A percentile compares a stretch with the other conserved stretches of the same genome.
Conservation (phyloP, 805 yeast species). For the Metschnikowia continentalis region DNA sequence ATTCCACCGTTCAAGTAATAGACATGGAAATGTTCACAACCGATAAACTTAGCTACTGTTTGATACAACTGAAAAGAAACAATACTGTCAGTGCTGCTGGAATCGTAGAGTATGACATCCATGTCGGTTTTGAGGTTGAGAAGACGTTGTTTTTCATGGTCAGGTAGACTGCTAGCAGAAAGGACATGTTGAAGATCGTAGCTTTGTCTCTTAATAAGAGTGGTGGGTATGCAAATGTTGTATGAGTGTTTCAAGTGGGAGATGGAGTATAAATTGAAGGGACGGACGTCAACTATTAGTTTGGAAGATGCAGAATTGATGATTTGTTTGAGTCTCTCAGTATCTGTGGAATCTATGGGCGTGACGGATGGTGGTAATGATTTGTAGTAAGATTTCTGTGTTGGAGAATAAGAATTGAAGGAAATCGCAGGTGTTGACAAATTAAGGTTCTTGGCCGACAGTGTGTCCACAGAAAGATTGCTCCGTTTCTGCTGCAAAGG, state of each 20-base stretch:
- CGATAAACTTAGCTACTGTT: conserved; percentile 28
- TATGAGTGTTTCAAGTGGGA: conserved; percentile 29
- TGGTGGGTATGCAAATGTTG: conserved; percentile 43
- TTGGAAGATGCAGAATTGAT: neutral
- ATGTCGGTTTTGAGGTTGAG: conserved; percentile 14
- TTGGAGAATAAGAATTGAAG: conserved; percentile 13
- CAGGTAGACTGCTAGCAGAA: conserved; percentile 26
- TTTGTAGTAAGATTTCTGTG: conserved; percentile 14
- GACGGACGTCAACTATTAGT: conserved; percentile 36
- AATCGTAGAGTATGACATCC: conserved; percentile 33
- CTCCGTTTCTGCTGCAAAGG: neutral
- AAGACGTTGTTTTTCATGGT: conserved; percentile 18
- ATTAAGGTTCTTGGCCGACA: neutral
- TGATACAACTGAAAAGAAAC: conserved; percentile 31
- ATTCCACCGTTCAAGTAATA: conserved; percentile 29
- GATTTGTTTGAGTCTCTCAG: conserved; percentile 4
- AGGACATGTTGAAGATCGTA: conserved; percentile 31
- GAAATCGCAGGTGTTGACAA: neutral
- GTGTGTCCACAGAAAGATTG: conserved; percentile 3
- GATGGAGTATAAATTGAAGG: conserved; percentile 32
- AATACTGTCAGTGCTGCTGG: conserved; percentile 18
- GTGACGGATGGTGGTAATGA: conserved; percentile 11
- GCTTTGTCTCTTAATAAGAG: conserved; percentile 37
- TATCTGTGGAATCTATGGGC: conserved; percentile 10
- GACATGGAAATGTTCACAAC: conserved; percentile 20